Evolutionary conservation across 805 yeast species (phyloP), one percentile per base, ranked within the genome.

Genomic region (Spathaspora passalidarum): DNA sequence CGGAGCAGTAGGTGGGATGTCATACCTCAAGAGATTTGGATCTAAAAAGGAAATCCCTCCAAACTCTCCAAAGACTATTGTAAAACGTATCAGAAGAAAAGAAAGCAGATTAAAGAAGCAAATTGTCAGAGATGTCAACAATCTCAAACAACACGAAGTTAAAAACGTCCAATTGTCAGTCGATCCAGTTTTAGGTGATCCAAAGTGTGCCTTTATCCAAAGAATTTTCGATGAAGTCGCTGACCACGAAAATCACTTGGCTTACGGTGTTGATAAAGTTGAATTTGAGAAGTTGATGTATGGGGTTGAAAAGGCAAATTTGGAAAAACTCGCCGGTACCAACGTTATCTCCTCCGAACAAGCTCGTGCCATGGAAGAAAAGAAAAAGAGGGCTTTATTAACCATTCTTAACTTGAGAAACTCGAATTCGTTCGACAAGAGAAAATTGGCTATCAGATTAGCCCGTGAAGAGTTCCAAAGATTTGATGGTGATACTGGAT

Each of bases 401-500:
- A 82, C 96, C 52, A 84, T 92, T 40, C 68, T 91, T 44, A 79
- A 80, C 56, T 76, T 88, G 68, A 83, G 78, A 64, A 91, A 91
- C 65, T 76, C 94, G 20, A 75, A 76, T 53, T 75, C 76, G 43
- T 61, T 66, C 16, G 90, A 87, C 51, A 72, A 73, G 47, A 71
- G 76, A 56, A 79, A 80, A 52, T 62, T 79, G 53, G 86, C 88
- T 22, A 71, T 80, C 2, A 67, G 68, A 39, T 63, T 85, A 39
- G 97, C 97, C 1, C 75, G 81, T 42, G 68, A 78, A 55, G 97
- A 92, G 68, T 91, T 92, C 65, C 82, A 81, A 55, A 76, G 96
- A 57, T 75, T 78, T 52, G 89, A 83, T 39, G 96, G 96, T 44
- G 98, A 94, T 63, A 88, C 97, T 1, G 97, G 96, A 2, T 88